phyloP scores from a whole-genome alignment of 2,329 filamentous ascomycete genomes.

The Alternaria sp. region DNA sequence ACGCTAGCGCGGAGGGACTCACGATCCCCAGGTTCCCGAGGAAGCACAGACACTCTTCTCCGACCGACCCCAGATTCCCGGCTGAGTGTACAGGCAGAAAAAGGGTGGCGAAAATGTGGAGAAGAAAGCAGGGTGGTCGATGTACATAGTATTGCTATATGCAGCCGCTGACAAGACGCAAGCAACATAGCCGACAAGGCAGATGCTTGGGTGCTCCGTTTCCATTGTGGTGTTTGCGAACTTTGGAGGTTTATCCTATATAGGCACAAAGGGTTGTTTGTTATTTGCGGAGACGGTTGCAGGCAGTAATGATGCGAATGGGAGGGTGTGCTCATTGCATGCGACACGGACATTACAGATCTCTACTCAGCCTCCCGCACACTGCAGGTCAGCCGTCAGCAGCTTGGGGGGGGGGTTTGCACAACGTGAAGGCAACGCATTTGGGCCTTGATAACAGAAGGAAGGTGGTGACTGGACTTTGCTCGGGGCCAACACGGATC shows the following conservation, averaged over 20 bases:
- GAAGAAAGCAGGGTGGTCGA: slow-evolving; percentile 11
- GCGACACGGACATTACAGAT: slow-evolving; percentile 32
- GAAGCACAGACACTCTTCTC: slow-evolving; percentile 22
- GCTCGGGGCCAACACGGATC: slow-evolving; percentile 9
- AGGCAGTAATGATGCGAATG: slow-evolving; percentile 20
- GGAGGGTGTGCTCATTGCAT: slow-evolving; percentile 46
- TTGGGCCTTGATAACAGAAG: slow-evolving; percentile 6
- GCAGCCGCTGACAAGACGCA: slow-evolving; percentile 19
- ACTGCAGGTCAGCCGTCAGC: slow-evolving; percentile 26
- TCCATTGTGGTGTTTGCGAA: slow-evolving; percentile 8
- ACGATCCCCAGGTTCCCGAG: slow-evolving; percentile 14
- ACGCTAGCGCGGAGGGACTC: slow-evolving; percentile 7
- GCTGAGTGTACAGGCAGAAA: slow-evolving; percentile 22
- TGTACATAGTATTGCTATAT: neutral
- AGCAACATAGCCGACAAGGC: slow-evolving; percentile 13
- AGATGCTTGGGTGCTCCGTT: slow-evolving; percentile 14
- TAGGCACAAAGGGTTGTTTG: slow-evolving; percentile 6
- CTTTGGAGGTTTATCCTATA: too few species aligned
- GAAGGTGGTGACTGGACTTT: slow-evolving; percentile 16
- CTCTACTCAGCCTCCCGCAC: slow-evolving; percentile 43
- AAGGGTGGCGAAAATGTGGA: slow-evolving; percentile 19
- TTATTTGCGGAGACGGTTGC: slow-evolving; percentile 1
- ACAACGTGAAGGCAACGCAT: slow-evolving; percentile 9
- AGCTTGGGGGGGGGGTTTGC: slow-evolving; percentile 8
- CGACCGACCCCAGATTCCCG: slow-evolving; percentile 25